A percentile compares a stretch with the other conserved stretches of the same genome.
phyloP scores from a whole-genome alignment of 2,329 filamentous ascomycete genomes.

The Aspergillus viridinutans region DNA sequence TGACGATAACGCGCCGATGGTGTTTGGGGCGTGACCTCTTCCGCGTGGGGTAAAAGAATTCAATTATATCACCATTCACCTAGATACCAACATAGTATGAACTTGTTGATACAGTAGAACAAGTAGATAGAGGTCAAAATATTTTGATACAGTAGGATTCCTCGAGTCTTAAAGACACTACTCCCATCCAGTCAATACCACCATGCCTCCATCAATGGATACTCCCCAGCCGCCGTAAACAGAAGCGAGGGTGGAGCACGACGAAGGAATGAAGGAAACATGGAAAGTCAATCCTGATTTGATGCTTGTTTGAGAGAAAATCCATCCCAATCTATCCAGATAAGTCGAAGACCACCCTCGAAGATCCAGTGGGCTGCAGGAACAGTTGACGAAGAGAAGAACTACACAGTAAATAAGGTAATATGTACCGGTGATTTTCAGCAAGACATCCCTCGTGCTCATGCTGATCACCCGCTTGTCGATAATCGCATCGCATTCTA shows the following conservation, averaged over 20 bases:
- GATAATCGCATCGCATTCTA: neutral
- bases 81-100: neutral
- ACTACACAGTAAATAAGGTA: neutral
- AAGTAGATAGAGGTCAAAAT: neutral
- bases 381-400: neutral
- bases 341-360: too few relatives aligned
- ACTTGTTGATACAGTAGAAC: neutral
- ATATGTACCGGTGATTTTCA: neutral
- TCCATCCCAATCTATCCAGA: neutral
- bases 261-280: neutral
- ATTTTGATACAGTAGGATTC: neutral
- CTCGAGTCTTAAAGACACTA: neutral
- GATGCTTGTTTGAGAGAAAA: neutral
- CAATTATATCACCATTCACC: neutral
- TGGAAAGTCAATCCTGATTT: neutral
- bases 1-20: conserved; percentile 2
- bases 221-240: conserved; percentile 11
- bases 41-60: neutral
- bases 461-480: neutral
- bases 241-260: conserved; percentile 9
- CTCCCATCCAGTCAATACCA: neutral
- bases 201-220: neutral
- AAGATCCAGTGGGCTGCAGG: neutral
- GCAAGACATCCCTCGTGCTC: neutral
- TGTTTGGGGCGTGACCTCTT: conserved; percentile 2